Evolutionary conservation across 2,329 filamentous ascomycete genomes (phyloP).

Genomic region (Alternaria burnsii): DNA sequence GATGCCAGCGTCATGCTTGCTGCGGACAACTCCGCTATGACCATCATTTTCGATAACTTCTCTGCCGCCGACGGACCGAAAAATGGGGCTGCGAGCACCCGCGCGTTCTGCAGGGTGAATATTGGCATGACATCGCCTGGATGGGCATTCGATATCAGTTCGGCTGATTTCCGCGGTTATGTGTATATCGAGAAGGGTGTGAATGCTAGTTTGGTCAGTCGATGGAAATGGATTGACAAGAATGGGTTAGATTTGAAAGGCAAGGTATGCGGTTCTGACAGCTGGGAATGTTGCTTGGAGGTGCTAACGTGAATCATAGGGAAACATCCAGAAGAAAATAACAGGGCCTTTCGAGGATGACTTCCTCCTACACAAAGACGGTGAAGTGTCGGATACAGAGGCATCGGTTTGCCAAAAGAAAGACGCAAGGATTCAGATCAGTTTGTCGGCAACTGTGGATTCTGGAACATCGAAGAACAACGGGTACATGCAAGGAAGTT

Average conservation of each 20-base stretch:
- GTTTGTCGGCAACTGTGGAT: conserved; percentile 31
- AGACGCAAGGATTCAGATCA: conserved; percentile 34
- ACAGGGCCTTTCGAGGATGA: conserved; percentile 33
- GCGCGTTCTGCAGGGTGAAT: conserved; percentile 38
- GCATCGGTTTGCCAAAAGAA: conserved; percentile 34
- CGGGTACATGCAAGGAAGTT: conserved; percentile 26
- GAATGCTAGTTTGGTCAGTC: conserved; percentile 32
- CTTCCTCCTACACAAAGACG: conserved; percentile 37
- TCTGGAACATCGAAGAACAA: conserved; percentile 15
- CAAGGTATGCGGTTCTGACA: conserved; percentile 26
- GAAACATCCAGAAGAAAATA: conserved; percentile 36
- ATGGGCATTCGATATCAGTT: conserved; percentile 36
- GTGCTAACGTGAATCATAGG: conserved; percentile 13
- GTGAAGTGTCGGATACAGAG: conserved; percentile 31
- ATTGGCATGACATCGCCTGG: conserved; percentile 33
- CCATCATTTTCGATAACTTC: conserved; percentile 39
- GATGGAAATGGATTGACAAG: conserved; percentile 42
- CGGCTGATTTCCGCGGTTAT: conserved; percentile 36
- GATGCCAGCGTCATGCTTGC: conserved; percentile 32
- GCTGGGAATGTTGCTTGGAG: not conserved
- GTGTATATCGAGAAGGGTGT: conserved; percentile 29
- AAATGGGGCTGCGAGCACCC: conserved; percentile 23
- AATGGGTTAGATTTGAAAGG: conserved; percentile 33
- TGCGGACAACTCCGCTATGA: conserved; percentile 34
- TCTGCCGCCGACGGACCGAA: conserved; percentile 36